Conservation (phyloP, 164 flowering plant genomes). For the Berberis thunbergii region DNA sequence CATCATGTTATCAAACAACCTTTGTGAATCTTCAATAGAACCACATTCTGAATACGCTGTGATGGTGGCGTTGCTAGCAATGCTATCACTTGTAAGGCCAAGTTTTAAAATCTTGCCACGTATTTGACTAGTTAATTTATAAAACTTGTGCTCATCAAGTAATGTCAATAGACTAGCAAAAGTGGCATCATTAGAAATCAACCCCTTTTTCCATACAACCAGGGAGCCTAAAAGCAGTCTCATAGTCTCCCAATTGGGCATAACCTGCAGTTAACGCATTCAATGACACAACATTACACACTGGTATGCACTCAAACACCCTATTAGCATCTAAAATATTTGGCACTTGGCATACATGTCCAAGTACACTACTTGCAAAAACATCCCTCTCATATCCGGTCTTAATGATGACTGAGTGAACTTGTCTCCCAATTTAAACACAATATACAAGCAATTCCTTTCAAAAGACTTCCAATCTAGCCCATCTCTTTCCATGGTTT, state of each 20-base stretch:
- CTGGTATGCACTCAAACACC: conserved; percentile 38
- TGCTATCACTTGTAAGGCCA: conserved; percentile 31
- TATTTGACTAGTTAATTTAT: conserved; percentile 32
- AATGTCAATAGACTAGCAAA: conserved; percentile 58
- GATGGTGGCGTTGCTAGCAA: conserved; percentile 55
- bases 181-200: conserved; percentile 58
- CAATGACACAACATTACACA: conserved; percentile 60
- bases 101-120: conserved; percentile 55
- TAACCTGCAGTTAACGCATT: conserved; percentile 62
- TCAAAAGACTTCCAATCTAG: conserved; percentile 55
- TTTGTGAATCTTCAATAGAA: conserved; percentile 41
- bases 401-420: conserved; percentile 49
- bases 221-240: conserved; percentile 37
- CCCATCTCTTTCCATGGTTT: conserved; percentile 40
- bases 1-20: conserved; percentile 29
- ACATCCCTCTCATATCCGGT: conserved; percentile 45
- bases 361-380: conserved; percentile 58
- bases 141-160: conserved; percentile 34
- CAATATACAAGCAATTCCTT: conserved; percentile 33
- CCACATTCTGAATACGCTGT: conserved; percentile 69
- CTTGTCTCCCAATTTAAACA: conserved; percentile 37
- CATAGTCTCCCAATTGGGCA: conserved; percentile 30
- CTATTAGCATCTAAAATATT: conserved; percentile 42
- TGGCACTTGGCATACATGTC: conserved; percentile 78
- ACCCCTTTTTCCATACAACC: conserved; percentile 51